Conservation (phyloP, 441 rosid genomes). For the Hypseocharis bilobata region DNA sequence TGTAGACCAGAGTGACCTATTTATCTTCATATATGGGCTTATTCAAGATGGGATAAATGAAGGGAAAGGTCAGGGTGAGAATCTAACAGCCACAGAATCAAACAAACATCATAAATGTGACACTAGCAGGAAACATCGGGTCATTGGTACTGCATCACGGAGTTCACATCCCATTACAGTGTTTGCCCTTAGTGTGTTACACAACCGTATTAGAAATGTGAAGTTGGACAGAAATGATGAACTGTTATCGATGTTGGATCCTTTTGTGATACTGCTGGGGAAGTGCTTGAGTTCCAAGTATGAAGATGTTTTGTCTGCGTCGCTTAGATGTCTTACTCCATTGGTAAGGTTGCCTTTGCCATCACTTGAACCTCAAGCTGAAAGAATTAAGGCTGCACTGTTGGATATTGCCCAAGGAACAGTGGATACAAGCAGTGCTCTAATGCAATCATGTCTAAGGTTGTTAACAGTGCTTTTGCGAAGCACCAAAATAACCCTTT, state of each 20-base stretch:
- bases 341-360: slow-evolving; percentile 71
- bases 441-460: slow-evolving; percentile 73
- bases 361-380: slow-evolving; percentile 64
- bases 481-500: slow-evolving; percentile 50
- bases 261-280: slow-evolving; percentile 62
- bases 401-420: slow-evolving; percentile 63
- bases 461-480: slow-evolving; percentile 67
- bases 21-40: slow-evolving; percentile 54
- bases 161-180: slow-evolving; percentile 62
- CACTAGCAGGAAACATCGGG: slow-evolving; percentile 28
- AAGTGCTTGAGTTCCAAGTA: slow-evolving; percentile 74
- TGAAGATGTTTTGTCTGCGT: slow-evolving; percentile 65
- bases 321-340: slow-evolving; percentile 68
- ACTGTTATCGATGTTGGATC: slow-evolving; percentile 68
- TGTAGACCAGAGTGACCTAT: slow-evolving; percentile 65
- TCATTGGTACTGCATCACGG: slow-evolving; percentile 35
- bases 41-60: slow-evolving; percentile 53
- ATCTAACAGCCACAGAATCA: slow-evolving; percentile 23
- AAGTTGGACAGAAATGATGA: slow-evolving; percentile 40
- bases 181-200: slow-evolving; percentile 66
- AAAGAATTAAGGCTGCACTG: slow-evolving; percentile 58
- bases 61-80: slow-evolving; percentile 35
- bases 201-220: slow-evolving; percentile 42
- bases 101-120: slow-evolving; percentile 24
- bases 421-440: slow-evolving; percentile 44